Evolutionary conservation across 805 yeast species (phyloP), one percentile per base, ranked within the genome.

Genomic region (Huiozyma naganishii): DNA sequence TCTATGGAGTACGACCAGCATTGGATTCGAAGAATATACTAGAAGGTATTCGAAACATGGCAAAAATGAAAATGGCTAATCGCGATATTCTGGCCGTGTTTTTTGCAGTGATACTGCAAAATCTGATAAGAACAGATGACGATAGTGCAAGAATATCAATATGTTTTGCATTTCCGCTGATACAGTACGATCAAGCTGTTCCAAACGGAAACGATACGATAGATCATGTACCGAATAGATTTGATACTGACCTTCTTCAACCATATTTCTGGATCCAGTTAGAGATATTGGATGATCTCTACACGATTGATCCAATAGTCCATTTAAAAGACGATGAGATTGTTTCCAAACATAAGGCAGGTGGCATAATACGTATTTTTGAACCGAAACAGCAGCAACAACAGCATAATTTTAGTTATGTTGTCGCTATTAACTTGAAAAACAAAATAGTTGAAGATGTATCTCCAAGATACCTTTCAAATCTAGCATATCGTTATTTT

Each of bases 211-310:
- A 17, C 2, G 28, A 33, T 9, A 27, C 37, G n/a, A 13, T 34
- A 9, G 39, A 34, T 7, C 32, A 39, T 32, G 52, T 54, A 3
- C 56, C 53, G 7, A 55, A 57, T 36, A 44, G 36, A 36, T 55
- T 45, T 47, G 62, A 57, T 47, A 42, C 57, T 4, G 62, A 57
- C 40, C 41, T 55, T 11, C 38, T 56, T 7, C 42, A 47, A n/a
- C 62, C 62, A 6, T 42, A 47, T 46, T 54, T 55, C 41, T 57
- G 62, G 62, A 45, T 57, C 27, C 60, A 57, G 37, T 34, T 54
- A 8, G 35, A 43, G 6, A 27, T 45, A 27, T 36, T 39, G 7
- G 32, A 38, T 28, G 41, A 47, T 11, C 10, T 52, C 3, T 53
- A 48, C 37, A 47, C 53, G 3, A 48, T 57, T 23, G 62, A 57